These are phyloP conservation scores for Fusarium floridanum DNA, from an alignment of 2,329 filamentous ascomycete species.

Conservation along the genomic window DNA sequence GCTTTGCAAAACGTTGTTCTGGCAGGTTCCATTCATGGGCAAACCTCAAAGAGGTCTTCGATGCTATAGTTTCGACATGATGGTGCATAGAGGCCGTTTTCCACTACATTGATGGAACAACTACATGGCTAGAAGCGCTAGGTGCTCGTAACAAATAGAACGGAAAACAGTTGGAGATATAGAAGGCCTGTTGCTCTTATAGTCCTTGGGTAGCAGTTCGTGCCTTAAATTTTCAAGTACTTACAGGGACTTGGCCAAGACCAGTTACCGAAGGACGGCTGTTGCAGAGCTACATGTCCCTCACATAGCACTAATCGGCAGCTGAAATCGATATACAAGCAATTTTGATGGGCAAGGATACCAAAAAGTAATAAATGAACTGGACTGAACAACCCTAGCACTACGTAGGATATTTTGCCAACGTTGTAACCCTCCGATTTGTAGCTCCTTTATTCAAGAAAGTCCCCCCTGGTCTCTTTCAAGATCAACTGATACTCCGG, in stretches of 20 bases:
- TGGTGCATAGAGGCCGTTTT: not conserved
- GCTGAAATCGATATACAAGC: not conserved
- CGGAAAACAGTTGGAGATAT: too few relatives aligned
- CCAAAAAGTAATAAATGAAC: not conserved
- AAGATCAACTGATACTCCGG: slow-evolving; percentile 39
- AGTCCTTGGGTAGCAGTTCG: too few relatives aligned
- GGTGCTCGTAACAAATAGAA: not conserved
- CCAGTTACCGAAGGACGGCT: too few relatives aligned
- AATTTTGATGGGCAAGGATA: not conserved
- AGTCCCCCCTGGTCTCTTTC: slow-evolving; percentile 33
- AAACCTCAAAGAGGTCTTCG: not conserved
- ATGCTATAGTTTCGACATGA: not conserved
- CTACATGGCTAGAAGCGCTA: not conserved
- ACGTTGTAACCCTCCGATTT: not conserved
- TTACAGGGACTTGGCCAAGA: too few relatives aligned
- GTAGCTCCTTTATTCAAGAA: slow-evolving; percentile 14
- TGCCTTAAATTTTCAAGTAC: too few relatives aligned
- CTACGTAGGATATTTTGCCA: not conserved
- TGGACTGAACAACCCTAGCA: not conserved
- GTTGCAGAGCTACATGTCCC: not conserved
- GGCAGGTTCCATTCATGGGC: not conserved
- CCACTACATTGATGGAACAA: not conserved
- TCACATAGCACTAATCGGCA: not conserved
- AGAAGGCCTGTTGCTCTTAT: too few relatives aligned
- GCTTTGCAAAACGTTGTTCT: not conserved